These are phyloP conservation scores for Leishmania amazonensis DNA, from an alignment of 208 protist genomes.

Conservation along the genomic window DNA sequence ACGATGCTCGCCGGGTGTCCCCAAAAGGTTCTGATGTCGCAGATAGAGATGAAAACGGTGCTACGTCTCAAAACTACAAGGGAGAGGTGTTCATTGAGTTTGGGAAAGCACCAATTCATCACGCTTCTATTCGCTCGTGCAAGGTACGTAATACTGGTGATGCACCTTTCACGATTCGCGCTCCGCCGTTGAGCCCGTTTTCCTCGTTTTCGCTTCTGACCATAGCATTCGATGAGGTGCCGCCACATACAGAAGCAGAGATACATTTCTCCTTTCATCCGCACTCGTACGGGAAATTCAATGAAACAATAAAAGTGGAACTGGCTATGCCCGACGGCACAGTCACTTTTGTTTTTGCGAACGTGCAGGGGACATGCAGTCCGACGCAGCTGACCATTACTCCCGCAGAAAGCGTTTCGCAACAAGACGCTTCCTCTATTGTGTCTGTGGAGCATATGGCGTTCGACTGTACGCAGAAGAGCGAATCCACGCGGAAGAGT, in stretches of 20 bases:
- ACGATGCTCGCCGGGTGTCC: background rate
- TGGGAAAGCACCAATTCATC: conserved; percentile 66
- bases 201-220: conserved; percentile 65
- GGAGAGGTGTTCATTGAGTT: conserved; percentile 46
- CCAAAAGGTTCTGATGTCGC: background rate
- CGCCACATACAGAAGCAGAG: conserved; percentile 32
- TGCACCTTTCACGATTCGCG: conserved; percentile 30
- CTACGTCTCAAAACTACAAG: background rate
- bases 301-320: conserved; percentile 44
- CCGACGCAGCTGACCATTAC: conserved; percentile 57
- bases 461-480: conserved; percentile 44
- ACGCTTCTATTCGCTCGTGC: conserved; percentile 38
- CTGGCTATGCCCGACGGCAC: conserved; percentile 6
- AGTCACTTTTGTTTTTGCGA: conserved; percentile 20
- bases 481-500: conserved; percentile 21
- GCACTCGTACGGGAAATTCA: conserved; percentile 58
- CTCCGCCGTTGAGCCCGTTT: conserved; percentile 54
- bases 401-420: conserved; percentile 13
- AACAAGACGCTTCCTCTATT: conserved; percentile 28
- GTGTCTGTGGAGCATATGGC: background rate
- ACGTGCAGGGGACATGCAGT: conserved; percentile 52
- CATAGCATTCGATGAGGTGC: conserved; percentile 33
- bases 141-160: conserved; percentile 46
- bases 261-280: conserved; percentile 62
- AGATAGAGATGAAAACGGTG: conserved; percentile 1